Percentiles rank a stretch among this genome's conserved stretches.
phyloP scores from a whole-genome alignment of 495 filamentous ascomycete species.

The Penicillium steckii region DNA sequence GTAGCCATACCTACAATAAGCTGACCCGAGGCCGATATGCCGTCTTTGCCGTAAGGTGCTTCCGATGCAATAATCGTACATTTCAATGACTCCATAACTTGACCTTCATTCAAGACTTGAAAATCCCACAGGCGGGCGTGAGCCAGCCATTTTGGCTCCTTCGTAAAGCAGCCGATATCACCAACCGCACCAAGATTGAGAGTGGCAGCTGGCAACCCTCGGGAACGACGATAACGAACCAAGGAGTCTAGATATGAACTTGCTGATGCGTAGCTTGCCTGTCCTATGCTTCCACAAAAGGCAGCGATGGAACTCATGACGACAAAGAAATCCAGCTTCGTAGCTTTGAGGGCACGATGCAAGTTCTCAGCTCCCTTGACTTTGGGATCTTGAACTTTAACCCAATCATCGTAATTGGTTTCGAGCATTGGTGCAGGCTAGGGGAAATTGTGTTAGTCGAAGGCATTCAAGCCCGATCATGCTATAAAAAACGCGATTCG shows the following conservation, averaged over 20 bases:
- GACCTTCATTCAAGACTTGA: background rate
- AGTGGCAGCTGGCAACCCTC: background rate
- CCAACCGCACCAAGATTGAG: background rate
- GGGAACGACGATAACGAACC: background rate
- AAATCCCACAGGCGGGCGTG: background rate
- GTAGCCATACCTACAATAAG: background rate
- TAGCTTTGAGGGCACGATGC: background rate
- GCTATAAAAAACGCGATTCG: background rate
- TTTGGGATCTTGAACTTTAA: background rate
- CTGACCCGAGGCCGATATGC: background rate
- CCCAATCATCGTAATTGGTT: background rate
- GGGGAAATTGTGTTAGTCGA: background rate
- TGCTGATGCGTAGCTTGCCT: slow-evolving; percentile 1
- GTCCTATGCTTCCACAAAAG: background rate
- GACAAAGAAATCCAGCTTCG: background rate
- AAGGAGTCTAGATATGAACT: background rate
- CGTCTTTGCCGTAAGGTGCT: background rate
- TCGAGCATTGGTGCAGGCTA: background rate
- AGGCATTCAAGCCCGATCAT: background rate
- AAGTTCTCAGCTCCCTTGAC: background rate
- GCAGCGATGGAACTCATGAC: background rate
- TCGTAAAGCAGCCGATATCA: background rate
- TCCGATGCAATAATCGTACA: background rate
- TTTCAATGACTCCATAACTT: background rate
- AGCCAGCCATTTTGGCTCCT: background rate